Conservation (phyloP, 2,329 filamentous ascomycete species). For the Botrytis pseudocinerea region DNA sequence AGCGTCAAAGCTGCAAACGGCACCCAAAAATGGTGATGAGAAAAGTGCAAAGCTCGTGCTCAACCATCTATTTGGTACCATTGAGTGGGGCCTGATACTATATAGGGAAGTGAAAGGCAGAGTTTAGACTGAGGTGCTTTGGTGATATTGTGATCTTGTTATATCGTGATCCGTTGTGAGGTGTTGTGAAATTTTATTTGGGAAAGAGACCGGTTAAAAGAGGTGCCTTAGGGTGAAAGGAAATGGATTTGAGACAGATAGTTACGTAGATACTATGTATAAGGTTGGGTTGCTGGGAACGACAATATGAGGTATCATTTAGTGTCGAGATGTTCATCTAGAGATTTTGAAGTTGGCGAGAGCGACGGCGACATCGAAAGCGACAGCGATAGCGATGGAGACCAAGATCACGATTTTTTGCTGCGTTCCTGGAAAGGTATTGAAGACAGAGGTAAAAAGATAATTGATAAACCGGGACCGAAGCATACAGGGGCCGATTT, state of each 20-base stretch:
- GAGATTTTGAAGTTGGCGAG: background rate
- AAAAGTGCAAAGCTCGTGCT: constrained; percentile 1
- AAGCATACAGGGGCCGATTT: background rate
- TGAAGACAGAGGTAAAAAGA: background rate
- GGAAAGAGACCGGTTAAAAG: background rate
- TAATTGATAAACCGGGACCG: background rate
- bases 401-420: background rate
- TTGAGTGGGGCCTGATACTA: background rate
- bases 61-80: background rate
- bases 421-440: background rate
- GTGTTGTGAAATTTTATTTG: background rate
- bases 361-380: background rate
- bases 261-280: background rate
- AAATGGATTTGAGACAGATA: background rate
- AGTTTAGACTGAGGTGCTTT: background rate
- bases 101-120: constrained; percentile 1
- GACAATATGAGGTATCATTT: background rate
- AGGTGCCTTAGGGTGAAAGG: background rate
- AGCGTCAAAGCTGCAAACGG: constrained; percentile 7
- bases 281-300: background rate
- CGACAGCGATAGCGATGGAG: background rate
- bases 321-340: background rate
- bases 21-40: background rate
- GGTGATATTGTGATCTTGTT: background rate
- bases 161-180: background rate